Percentiles rank a stretch among this genome's conserved stretches.
Conservation (phyloP, 1,284 basidiomycete genomes). For the Naganishia albida region DNA sequence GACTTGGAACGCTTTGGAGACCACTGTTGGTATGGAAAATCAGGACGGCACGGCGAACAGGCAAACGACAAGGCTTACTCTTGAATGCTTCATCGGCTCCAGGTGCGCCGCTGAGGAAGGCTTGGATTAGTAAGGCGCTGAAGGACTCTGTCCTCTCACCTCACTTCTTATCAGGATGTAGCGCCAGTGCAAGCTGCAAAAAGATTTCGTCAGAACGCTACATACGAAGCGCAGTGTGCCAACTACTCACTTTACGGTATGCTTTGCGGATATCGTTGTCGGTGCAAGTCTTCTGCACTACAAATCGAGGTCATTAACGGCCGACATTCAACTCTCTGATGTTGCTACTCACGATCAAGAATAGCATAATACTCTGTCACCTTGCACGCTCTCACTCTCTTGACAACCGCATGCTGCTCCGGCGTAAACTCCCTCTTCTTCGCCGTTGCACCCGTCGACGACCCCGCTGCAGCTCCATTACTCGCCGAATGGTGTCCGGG, state of each 20-base stretch:
- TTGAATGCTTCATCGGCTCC: slow-evolving; percentile 99
- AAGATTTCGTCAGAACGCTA: slow-evolving; percentile 13
- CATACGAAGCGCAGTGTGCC: background rate
- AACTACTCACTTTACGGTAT: slow-evolving; percentile 79
- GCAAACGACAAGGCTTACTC: slow-evolving; percentile 61
- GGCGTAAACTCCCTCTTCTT: slow-evolving; percentile 79
- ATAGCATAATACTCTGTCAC: slow-evolving; percentile 94
- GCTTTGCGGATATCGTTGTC: slow-evolving; percentile 94
- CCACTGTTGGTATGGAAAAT: slow-evolving; percentile 64
- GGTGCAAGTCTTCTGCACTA: slow-evolving; percentile 77
- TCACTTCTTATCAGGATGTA: slow-evolving; percentile 94
- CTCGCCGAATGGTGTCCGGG: slow-evolving; percentile 39
- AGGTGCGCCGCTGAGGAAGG: slow-evolving; percentile 67
- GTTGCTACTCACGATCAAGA: slow-evolving; percentile 58
- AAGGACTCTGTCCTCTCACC: slow-evolving; percentile 1
- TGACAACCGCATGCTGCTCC: slow-evolving; percentile 83
- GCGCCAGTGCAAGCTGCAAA: slow-evolving; percentile 76
- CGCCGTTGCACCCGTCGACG: slow-evolving; percentile 34
- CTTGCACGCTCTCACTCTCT: slow-evolving; percentile 80
- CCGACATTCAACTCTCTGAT: too few relatives aligned
- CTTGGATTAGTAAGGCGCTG: slow-evolving; percentile 25
- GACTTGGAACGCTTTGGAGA: slow-evolving; percentile 96
- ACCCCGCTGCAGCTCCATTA: slow-evolving; percentile 10
- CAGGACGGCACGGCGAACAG: background rate
- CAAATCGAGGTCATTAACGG: background rate